Percentiles rank a stretch among this genome's conserved stretches.
phyloP scores from a whole-genome alignment of 2,329 filamentous ascomycete genomes.

The Alternaria gaisen region DNA sequence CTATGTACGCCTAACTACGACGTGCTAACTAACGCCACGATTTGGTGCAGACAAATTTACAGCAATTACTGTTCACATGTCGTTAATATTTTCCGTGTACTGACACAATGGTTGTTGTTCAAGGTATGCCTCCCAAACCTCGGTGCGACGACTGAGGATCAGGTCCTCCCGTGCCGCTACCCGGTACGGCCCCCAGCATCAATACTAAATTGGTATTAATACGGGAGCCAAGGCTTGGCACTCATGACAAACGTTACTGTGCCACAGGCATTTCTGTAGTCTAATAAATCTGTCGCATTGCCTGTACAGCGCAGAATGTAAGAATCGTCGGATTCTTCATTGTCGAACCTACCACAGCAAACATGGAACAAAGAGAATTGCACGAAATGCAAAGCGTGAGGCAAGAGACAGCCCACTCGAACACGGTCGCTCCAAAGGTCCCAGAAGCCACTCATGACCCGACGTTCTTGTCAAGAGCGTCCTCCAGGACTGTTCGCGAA shows the following conservation, averaged over 20 bases:
- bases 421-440: background rate
- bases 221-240: background rate
- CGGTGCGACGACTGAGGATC: background rate
- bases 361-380: background rate
- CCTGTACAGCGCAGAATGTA: background rate
- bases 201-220: background rate
- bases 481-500: constrained; percentile 3
- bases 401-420: background rate
- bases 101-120: background rate
- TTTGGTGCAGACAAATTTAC: background rate
- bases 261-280: background rate
- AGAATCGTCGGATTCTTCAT: background rate
- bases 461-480: background rate
- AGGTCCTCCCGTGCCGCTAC: background rate
- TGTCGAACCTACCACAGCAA: background rate
- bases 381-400: background rate
- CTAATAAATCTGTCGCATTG: background rate
- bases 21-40: background rate
- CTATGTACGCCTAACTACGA: background rate
- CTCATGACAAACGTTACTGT: background rate
- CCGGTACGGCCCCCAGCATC: constrained; percentile 1
- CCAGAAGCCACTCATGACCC: constrained; percentile 1
- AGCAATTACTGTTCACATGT: background rate
- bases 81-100: background rate
- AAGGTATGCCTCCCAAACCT: background rate